phyloP scores from a whole-genome alignment of 2,329 filamentous ascomycete genomes.

The Xylaria sp. region DNA sequence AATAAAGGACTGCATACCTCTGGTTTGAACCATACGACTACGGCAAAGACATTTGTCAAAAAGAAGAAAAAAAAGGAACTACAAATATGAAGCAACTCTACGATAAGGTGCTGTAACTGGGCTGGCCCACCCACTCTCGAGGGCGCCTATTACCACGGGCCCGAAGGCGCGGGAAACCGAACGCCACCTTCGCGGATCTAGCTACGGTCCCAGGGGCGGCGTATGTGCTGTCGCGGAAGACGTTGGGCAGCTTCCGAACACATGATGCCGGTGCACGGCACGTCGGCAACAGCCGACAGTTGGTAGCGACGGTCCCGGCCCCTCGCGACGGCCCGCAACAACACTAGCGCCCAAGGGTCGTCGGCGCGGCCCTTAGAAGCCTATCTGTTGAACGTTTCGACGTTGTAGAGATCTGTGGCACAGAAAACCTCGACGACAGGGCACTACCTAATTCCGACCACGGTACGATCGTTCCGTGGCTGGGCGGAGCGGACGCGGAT shows the following conservation, averaged over 20 bases:
- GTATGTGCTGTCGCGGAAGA: constrained; percentile 33
- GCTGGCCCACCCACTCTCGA: constrained; percentile 29
- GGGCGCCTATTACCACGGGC: constrained; percentile 26
- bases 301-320: too few species aligned
- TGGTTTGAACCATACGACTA: constrained; percentile 33
- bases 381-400: too few species aligned
- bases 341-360: too few species aligned
- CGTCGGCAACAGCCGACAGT: too few species aligned
- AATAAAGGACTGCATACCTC: too few species aligned
- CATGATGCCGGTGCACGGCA: too few species aligned
- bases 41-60: constrained; percentile 36
- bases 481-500: constrained; percentile 53
- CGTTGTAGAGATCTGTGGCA: constrained; percentile 45
- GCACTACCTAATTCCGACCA: constrained; percentile 46
- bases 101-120: constrained; percentile 30
- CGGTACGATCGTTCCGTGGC: constrained; percentile 47
- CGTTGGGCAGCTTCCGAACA: too few species aligned
- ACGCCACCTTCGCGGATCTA: constrained; percentile 38
- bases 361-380: too few species aligned
- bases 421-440: constrained; percentile 48
- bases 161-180: constrained; percentile 27
- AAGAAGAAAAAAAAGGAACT: constrained; percentile 31
- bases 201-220: too few species aligned
- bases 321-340: too few species aligned
- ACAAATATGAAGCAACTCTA: constrained; percentile 34